phyloP scores from a whole-genome alignment of 2,329 filamentous ascomycete genomes.

The Ploettnerulaceae sp. region DNA sequence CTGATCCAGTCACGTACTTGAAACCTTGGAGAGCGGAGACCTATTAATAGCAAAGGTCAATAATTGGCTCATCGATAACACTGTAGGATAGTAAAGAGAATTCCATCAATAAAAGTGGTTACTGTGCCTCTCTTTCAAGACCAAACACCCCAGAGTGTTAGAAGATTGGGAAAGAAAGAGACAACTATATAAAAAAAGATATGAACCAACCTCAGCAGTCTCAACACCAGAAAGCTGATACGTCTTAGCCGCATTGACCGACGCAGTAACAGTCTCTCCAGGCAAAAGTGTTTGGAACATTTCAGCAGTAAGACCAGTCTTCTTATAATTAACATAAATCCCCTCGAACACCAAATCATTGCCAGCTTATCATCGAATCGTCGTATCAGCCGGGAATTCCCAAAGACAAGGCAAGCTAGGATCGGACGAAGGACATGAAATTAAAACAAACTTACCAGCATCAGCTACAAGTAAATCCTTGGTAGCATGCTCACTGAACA shows the following conservation, averaged over 20 bases:
- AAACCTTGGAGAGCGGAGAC: constrained; percentile 27
- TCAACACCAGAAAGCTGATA: constrained; percentile 23
- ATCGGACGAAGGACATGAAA: neutral
- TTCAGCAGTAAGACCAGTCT: constrained; percentile 12
- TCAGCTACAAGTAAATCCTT: constrained; percentile 22
- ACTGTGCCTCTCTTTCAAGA: too few relatives aligned
- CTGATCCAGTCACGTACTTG: constrained; percentile 20
- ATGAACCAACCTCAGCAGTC: too few relatives aligned
- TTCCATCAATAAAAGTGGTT: too few relatives aligned
- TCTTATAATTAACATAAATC: constrained; percentile 25
- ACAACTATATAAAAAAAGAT: too few relatives aligned
- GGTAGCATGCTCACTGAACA: constrained; percentile 22
- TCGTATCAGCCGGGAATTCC: too few relatives aligned
- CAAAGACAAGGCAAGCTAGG: constrained; percentile 8
- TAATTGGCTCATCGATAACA: too few relatives aligned
- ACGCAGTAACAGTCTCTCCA: constrained; percentile 21
- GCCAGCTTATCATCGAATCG: too few relatives aligned
- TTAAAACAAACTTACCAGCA: constrained; percentile 13
- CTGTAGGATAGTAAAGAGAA: too few relatives aligned
- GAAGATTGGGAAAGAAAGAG: too few relatives aligned
- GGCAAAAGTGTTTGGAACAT: constrained; percentile 23
- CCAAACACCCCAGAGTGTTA: too few relatives aligned
- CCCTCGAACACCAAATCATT: constrained; percentile 23
- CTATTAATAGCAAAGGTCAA: constrained; percentile 16
- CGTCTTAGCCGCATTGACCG: constrained; percentile 24